Base-by-base conservation (phyloP, 805 yeast genomes). In the Teunomyces atbi region DNA sequence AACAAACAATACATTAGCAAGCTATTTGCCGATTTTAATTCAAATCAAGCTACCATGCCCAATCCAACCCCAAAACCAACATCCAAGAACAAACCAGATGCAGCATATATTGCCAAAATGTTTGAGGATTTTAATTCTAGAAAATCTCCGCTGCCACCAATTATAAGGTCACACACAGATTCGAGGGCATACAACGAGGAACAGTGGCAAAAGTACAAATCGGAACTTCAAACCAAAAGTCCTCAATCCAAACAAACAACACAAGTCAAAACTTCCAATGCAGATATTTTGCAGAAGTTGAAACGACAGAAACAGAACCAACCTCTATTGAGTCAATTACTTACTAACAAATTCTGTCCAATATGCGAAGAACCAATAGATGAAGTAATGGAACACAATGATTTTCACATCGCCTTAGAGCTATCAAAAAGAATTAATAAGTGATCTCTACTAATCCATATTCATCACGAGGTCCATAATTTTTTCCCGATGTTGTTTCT, bases 391-490 rank as follows among this genome's bases (percentile, higher is more conserved):
- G 86, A 81, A 48, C 86, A 81, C 56, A 64, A 65, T 36, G 86
- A 81, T 57, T 80, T 61, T 49, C 86, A 81, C 52, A 57, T 69
- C 36, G 86, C 86, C 0, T 45, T 73, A 41, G 76, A 74, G 16
- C 60, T 81, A 5, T 77, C 81, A 1, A 69, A 71, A 45, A 66
- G 61, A 36, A 46, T 76, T 26, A 76, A 77, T 21, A 20, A 27
- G 12, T n/a, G 15, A 18, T 8, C 7, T 12, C 12, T 20, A 30
- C 10, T 37, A 18, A 8, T 66, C 70, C 71, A 70, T 69, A 26
- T 70, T 66, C 34, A 77, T 56, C 19, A 84, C 86, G 47, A 81
- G 72, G 33, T 73, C 71, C 61, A 82, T 79, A 46, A 86, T 77
- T 54, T 74, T 69, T 50, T 79, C 79, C 45, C 80, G 75, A 60